Evolutionary conservation across 306 rosid species (phyloP), one percentile per base, ranked within the genome.

Genomic region (Corylus heterophylla): DNA sequence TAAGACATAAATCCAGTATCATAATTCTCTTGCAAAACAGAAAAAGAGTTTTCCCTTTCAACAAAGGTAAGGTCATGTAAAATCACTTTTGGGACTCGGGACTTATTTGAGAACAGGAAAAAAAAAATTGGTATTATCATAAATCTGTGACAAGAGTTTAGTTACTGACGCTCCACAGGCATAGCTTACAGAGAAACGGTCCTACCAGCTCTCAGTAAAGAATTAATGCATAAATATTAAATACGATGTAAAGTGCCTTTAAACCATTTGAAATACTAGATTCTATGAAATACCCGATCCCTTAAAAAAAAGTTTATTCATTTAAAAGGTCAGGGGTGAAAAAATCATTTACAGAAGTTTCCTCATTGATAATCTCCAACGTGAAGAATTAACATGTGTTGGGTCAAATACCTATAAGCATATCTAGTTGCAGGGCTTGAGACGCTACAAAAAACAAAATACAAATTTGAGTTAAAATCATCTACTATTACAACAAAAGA

Each of bases 11-110:
- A 49, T 39, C 74, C 45, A 70, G 20, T 69, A 49, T 29, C 54
- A 45, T 9, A 71, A 12, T 14, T 72, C 45, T 66, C 52, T 54
- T 67, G 71, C 54, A 73, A 51, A 58, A 16, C 6, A 29, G 78
- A 54, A 39, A 13, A 5, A 20, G 54, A 71, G 72, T 17, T 77
- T 48, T 64, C 71, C 61, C 64, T 37, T 73, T 54, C 27, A 76
- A 63, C 29, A 73, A n/a, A 58, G 22, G 73, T 81, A 63, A 76
- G 74, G 72, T 66, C 74, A 35, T 64, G 37, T 39, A 51, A 59
- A 25, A 59, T 44, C 76, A 37, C n/a, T 64, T 58, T 35, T 37
- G 59, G 17, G 72, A 54, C 31, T 69, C 22, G 2, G 29, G n/a
- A 81, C 54, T 50, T 25, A 63, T n/a, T n/a, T 31, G 29, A 59